Conservation (phyloP, 495 filamentous ascomycete genomes). For the Penicillium salamii region DNA sequence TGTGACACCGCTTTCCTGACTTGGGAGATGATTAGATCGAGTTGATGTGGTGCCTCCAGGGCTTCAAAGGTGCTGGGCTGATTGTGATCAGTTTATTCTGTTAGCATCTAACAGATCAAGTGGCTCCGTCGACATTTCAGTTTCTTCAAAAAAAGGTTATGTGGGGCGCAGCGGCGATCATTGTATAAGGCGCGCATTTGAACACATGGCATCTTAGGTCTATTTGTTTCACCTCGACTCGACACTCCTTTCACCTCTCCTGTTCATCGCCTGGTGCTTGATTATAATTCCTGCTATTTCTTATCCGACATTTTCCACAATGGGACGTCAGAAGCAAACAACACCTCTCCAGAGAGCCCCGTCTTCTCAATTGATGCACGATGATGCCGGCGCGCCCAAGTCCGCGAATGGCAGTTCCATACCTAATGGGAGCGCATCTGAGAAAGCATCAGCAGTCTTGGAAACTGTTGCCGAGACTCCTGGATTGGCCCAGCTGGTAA, state of each 20-base stretch:
- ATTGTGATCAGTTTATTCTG: neutral
- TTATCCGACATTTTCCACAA: constrained; percentile 35
- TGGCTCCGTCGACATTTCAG: neutral
- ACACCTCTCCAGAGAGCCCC: constrained; percentile 62
- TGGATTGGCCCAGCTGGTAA: constrained; percentile 67
- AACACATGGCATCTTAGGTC: constrained; percentile 1
- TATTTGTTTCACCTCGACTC: neutral
- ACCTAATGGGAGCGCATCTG: constrained; percentile 40
- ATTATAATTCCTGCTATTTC: too few relatives aligned
- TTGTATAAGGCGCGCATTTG: neutral
- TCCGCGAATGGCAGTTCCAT: constrained; percentile 23
- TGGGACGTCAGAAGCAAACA: constrained; percentile 72
- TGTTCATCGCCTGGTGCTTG: neutral
- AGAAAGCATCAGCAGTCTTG: constrained; percentile 21
- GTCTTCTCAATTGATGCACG: constrained; percentile 60
- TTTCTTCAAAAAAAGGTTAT: neutral
- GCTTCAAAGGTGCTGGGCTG: too few relatives aligned
- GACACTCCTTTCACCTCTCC: neutral
- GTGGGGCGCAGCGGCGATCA: neutral
- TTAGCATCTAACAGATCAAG: neutral
- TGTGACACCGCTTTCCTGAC: constrained; percentile 16
- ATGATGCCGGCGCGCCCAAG: constrained; percentile 27
- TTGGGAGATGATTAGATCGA: neutral
- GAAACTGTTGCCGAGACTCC: constrained; percentile 39
- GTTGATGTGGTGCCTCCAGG: too few relatives aligned